These are phyloP conservation scores for Hyaloscypha bicolor DNA, from an alignment of 495 filamentous ascomycete genomes.

Conservation along the genomic window DNA sequence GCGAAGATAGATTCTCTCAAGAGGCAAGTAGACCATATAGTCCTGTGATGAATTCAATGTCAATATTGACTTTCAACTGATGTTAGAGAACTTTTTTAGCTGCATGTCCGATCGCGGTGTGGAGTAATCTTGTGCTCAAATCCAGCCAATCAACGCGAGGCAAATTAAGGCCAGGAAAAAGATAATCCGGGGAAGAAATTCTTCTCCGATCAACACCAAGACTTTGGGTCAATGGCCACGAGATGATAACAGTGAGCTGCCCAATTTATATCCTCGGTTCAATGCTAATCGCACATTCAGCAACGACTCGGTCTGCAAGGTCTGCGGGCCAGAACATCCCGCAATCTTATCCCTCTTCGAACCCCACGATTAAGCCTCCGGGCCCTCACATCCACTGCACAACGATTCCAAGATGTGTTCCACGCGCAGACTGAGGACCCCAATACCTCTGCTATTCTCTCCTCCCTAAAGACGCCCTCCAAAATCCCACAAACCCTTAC, in stretches of 20 bases:
- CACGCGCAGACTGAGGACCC: conserved; percentile 52
- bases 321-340: conserved; percentile 28
- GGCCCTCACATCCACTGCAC: conserved; percentile 43
- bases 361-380: conserved; percentile 16
- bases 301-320: conserved; percentile 32
- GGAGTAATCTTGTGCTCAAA: not conserved
- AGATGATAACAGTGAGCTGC: conserved; percentile 31
- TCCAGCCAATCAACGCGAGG: conserved; percentile 12
- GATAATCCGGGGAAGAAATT: conserved; percentile 25
- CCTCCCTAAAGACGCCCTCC: conserved; percentile 41
- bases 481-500: conserved; percentile 76
- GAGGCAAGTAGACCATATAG: not conserved
- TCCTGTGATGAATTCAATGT: not conserved
- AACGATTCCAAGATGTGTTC: conserved; percentile 49
- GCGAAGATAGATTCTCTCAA: not conserved
- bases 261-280: not conserved
- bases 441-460: conserved; percentile 45
- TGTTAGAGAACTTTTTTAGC: not conserved
- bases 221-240: conserved; percentile 22
- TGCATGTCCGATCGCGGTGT: conserved; percentile 12
- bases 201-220: conserved; percentile 3
- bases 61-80: not conserved
- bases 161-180: conserved; percentile 4
- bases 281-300: conserved; percentile 2
- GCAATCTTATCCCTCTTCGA: conserved; percentile 24